These are phyloP conservation scores for Curvularia eragrostidis DNA, from an alignment of 2,329 filamentous ascomycete species.

Conservation along the genomic window DNA sequence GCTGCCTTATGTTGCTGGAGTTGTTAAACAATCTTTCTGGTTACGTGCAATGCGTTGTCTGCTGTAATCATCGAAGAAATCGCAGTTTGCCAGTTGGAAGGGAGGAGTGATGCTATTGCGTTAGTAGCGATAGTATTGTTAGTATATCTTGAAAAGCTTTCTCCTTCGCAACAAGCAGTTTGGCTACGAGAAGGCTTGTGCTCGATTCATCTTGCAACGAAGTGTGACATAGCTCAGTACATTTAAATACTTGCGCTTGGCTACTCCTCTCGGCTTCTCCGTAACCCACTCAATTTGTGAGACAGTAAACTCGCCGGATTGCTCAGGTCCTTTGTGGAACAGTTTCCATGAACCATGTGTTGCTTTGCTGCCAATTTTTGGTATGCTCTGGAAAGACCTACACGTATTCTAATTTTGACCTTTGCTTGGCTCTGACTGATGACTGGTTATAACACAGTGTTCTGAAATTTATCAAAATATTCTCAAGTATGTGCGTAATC, in stretches of 20 bases:
- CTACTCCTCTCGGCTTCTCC: background rate
- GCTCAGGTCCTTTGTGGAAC: background rate
- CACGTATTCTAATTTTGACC: background rate
- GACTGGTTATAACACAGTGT: background rate
- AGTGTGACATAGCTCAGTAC: background rate
- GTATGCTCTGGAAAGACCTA: background rate
- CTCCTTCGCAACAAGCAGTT: background rate
- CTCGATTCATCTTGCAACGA: background rate
- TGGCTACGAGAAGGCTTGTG: background rate
- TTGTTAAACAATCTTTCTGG: conserved; percentile 54
- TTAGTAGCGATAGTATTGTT: background rate
- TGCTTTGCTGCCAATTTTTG: background rate
- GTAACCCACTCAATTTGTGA: background rate
- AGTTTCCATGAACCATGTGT: background rate
- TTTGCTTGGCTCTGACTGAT: background rate
- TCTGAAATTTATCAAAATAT: background rate
- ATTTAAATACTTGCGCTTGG: background rate
- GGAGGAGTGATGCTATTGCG: conserved; percentile 20
- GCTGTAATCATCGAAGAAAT: conserved; percentile 48
- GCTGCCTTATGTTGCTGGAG: conserved; percentile 39
- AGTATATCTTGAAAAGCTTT: background rate
- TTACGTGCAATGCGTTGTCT: conserved; percentile 52
- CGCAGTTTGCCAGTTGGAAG: conserved; percentile 33
- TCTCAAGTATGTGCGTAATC: background rate
- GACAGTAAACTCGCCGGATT: background rate